Conservation (phyloP, 306 rosid species). For the Psophocarpus tetragonolobus region DNA sequence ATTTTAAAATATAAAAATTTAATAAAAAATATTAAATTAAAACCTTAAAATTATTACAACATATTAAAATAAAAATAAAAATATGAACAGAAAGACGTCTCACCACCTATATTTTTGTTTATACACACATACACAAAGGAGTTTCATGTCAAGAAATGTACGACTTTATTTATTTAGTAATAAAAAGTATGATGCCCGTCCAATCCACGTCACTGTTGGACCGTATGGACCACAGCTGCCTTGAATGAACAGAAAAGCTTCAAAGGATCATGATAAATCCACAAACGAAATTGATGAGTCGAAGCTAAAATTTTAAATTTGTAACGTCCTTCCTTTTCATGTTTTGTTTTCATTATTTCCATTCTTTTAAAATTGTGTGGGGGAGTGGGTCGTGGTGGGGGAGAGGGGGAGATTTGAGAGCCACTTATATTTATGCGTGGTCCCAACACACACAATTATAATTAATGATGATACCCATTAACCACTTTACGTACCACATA, state of each 20-base stretch:
- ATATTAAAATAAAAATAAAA: too few species aligned
- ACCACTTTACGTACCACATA: slow-evolving; percentile 24
- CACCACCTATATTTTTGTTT: too few species aligned
- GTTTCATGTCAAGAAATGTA: neutral
- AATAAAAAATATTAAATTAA: too few species aligned
- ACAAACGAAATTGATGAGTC: slow-evolving; percentile 45
- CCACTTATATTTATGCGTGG: slow-evolving; percentile 6
- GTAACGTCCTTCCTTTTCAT: slow-evolving; percentile 12
- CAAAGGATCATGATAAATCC: slow-evolving; percentile 26
- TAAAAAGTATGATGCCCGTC: neutral
- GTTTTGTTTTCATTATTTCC: neutral
- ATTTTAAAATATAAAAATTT: too few species aligned
- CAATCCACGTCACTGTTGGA: slow-evolving; percentile 22
- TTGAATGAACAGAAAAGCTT: slow-evolving; percentile 32
- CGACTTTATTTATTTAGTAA: neutral
- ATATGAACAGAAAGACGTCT: too few species aligned
- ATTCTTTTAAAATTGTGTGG: neutral
- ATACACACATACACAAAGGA: too few species aligned
- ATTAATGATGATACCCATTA: slow-evolving; percentile 35
- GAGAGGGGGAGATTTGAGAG: slow-evolving; percentile 1
- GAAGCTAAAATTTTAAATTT: slow-evolving; percentile 27
- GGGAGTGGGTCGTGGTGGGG: slow-evolving; percentile 7
- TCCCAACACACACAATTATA: slow-evolving; percentile 30
- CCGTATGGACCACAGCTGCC: slow-evolving; percentile 32
- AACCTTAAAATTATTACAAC: too few species aligned